Evolutionary conservation across 1,284 basidiomycete genomes (phyloP), one percentile per base, ranked within the genome.

Genomic region (Cryptococcus deneoformans): DNA sequence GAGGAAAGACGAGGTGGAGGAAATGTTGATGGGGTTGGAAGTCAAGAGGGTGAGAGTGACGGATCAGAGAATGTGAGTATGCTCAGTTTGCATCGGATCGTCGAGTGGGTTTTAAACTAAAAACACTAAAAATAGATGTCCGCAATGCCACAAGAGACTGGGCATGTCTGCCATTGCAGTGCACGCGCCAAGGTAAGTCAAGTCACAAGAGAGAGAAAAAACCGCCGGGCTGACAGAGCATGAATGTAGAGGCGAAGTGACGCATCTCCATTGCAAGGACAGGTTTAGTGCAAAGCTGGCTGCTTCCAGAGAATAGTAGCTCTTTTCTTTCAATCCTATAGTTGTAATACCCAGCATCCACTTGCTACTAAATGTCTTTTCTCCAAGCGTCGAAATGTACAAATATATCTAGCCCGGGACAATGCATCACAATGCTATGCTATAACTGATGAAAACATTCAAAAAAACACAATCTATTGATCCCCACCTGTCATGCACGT

Each of bases 161-260:
- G 96, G 96, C 0, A 89, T 87, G 65, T 94, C 90, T 59, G 93
- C 96, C 42, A 92, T 99, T 66, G 92, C 94, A 0, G 92, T 98
- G 0, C 93, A 95, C 80, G 82, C 87, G 14, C 93, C 92, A 61
- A 82, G 84, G 87, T 87, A 46, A 58, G 68, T 60, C 20, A 20
- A 20, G 20, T 20, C 20, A 20, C 20, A 20, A 20, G 20, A 20
- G 20, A 20, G 20, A 20, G 20, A 20, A 20, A 20, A n/a, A 20
- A 44, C n/a, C 11, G 12, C n/a, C 54, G 36, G 34, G 49, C 12
- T 34, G 35, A 37, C 20, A 45, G n/a, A 45, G 16, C 12, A 11
- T n/a, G 10, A 20, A 20, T 20, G 5, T 68, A 92, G 91, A 52
- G 92, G 92, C 3, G 89, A 94, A 73, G 92, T 95, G 2, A 95